Conservation (phyloP, 169 alveolate genomes). For the Plasmodium gonderi region DNA sequence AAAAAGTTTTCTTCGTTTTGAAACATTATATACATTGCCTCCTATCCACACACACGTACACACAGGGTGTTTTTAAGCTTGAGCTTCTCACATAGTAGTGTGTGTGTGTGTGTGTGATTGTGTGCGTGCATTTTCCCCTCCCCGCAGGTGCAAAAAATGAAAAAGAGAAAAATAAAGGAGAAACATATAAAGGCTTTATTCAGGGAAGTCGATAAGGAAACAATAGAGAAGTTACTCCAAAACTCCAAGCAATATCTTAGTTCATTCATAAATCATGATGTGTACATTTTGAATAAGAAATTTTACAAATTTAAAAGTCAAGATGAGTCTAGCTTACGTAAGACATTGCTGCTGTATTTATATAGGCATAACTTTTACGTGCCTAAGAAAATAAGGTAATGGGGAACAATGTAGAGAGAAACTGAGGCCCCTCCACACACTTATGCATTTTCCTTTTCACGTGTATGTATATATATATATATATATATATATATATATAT, state of each 20-base stretch:
- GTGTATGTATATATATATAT: background rate
- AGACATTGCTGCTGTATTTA: conserved; percentile 33
- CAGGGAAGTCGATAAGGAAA: conserved; percentile 16
- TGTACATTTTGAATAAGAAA: conserved; percentile 28
- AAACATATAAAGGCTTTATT: conserved; percentile 28
- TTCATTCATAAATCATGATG: conserved; percentile 21
- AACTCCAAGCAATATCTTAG: background rate
- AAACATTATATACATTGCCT: background rate
- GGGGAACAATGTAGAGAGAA: background rate
- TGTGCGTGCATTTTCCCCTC: background rate
- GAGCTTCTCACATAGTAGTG: too few species aligned
- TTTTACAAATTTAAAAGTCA: conserved; percentile 29
- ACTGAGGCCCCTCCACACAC: background rate
- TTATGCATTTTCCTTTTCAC: background rate
- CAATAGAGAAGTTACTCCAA: conserved; percentile 2
- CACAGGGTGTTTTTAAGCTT: too few species aligned
- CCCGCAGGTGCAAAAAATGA: conserved; percentile 11
- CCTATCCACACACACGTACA: background rate
- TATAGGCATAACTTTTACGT: conserved; percentile 31
- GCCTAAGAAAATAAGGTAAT: conserved; percentile 60
- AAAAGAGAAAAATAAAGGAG: conserved; percentile 33
- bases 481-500: too few species aligned
- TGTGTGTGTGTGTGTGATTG: background rate
- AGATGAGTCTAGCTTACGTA: conserved; percentile 8
- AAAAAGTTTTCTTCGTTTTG: background rate